These are phyloP conservation scores for Cercospora janseana DNA, from an alignment of 2,329 filamentous ascomycete genomes.

Conservation along the genomic window DNA sequence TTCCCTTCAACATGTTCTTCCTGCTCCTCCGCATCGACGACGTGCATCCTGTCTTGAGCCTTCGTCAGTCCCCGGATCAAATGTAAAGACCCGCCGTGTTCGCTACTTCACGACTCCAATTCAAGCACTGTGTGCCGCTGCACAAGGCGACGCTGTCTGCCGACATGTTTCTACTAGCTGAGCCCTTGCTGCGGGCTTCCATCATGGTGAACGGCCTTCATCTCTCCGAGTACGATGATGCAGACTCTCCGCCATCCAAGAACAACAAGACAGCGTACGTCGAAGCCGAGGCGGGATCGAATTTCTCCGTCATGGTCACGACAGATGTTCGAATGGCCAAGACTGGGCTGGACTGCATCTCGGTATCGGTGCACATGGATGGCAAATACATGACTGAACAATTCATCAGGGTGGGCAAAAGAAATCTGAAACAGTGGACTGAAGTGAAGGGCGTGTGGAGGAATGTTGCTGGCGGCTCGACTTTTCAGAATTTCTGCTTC, in stretches of 20 bases:
- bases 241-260: not conserved
- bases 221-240: conserved; percentile 24
- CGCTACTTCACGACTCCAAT: too few species aligned
- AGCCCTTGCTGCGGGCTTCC: conserved; percentile 10
- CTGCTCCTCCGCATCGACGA: too few species aligned
- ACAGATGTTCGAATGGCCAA: conserved; percentile 1
- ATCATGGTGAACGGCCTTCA: conserved; percentile 12
- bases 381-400: conserved; percentile 16
- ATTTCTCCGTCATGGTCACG: conserved; percentile 16
- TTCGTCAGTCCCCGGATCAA: too few species aligned
- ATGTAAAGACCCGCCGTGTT: too few species aligned
- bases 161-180: conserved; percentile 1
- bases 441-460: not conserved
- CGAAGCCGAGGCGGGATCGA: conserved; percentile 19
- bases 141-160: not conserved
- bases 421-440: not conserved
- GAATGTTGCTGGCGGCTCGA: not conserved
- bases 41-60: too few species aligned
- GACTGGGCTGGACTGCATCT: conserved; percentile 10
- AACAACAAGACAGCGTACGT: conserved; percentile 19
- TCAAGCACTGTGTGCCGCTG: too few species aligned
- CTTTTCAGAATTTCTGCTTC: conserved; percentile 21
- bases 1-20: too few species aligned
- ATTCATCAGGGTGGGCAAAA: not conserved
- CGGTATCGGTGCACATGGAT: conserved; percentile 14